Conservation (phyloP, 1,139 yeast species). For the Nadsonia commutata region DNA sequence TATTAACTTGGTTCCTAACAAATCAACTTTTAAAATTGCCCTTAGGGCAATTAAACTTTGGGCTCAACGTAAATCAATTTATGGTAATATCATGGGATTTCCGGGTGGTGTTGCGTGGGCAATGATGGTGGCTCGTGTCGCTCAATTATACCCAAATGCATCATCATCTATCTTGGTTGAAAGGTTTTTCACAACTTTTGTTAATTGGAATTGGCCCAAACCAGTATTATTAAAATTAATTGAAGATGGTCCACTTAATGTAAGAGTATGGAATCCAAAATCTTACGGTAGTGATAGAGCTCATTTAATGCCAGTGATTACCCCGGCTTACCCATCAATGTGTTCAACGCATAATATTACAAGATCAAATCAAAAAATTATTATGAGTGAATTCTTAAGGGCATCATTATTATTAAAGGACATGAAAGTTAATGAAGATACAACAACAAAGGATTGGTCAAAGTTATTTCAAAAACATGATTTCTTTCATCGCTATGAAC, state of each 20-base stretch:
- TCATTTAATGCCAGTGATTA: conserved; percentile 96
- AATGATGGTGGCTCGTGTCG: conserved; percentile 90
- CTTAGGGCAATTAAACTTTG: conserved; percentile 84
- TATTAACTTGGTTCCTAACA: conserved; percentile 75
- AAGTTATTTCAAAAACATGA: conserved; percentile 65
- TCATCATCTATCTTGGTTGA: conserved; percentile 82
- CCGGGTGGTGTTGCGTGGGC: conserved; percentile 99
- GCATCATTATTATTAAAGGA: conserved; percentile 60
- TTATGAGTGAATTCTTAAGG: conserved; percentile 57
- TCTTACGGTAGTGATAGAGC: conserved; percentile 75
- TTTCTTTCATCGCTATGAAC: conserved; percentile 71
- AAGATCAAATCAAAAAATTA: conserved; percentile 69
- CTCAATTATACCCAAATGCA: conserved; percentile 93
- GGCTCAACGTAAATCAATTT: conserved; percentile 92
- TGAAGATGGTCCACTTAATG: conserved; percentile 95
- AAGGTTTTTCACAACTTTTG: conserved; percentile 71
- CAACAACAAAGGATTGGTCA: conserved; percentile 51
- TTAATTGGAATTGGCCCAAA: conserved; percentile 98
- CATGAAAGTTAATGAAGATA: conserved; percentile 37
- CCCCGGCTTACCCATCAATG: conserved; percentile 99
- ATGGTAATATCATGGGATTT: conserved; percentile 89
- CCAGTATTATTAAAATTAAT: conserved; percentile 85
- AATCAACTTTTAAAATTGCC: conserved; percentile 85
- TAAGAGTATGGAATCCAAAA: conserved; percentile 92
- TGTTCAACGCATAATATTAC: conserved; percentile 97